Conservation (phyloP, 257 asterid species). For the Leonotis leonurus region DNA sequence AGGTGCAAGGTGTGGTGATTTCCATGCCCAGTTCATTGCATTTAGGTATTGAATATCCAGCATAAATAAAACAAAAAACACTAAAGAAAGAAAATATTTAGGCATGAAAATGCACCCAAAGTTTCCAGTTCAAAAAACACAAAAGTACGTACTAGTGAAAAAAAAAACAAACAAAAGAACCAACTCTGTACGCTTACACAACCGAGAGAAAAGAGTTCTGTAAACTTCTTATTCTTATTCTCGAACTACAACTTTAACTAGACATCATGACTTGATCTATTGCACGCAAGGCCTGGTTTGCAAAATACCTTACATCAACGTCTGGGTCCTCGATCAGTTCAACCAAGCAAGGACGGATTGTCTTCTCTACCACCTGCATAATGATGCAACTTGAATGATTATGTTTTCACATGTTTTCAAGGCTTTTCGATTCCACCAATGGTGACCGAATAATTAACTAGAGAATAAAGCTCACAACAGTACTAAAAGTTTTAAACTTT, state of each 20-base stretch:
- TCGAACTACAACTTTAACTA: slow-evolving; percentile 17
- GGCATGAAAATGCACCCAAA: background rate
- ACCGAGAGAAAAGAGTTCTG: background rate
- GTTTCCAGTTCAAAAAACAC: background rate
- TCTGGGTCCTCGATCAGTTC: slow-evolving; percentile 68
- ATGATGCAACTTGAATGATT: too few species aligned
- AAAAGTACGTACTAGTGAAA: background rate
- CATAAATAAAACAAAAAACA: background rate
- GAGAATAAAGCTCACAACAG: background rate
- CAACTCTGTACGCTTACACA: background rate
- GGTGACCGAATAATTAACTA: background rate
- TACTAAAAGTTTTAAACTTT: background rate
- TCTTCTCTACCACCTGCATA: slow-evolving; percentile 48
- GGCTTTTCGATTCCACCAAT: background rate
- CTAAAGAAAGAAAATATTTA: background rate
- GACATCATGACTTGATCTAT: slow-evolving; percentile 57
- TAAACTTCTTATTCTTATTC: background rate
- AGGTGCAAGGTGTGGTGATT: too few species aligned
- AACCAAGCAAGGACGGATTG: slow-evolving; percentile 51
- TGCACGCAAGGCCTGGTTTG: slow-evolving; percentile 54
- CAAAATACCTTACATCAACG: slow-evolving; percentile 62
- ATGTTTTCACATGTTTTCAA: too few species aligned
- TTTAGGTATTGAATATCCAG: background rate
- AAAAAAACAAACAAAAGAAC: too few species aligned
- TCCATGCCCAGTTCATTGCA: too few species aligned